Evolutionary conservation across 495 filamentous ascomycete genomes (phyloP).

Genomic region (Filosporella fistucella): DNA sequence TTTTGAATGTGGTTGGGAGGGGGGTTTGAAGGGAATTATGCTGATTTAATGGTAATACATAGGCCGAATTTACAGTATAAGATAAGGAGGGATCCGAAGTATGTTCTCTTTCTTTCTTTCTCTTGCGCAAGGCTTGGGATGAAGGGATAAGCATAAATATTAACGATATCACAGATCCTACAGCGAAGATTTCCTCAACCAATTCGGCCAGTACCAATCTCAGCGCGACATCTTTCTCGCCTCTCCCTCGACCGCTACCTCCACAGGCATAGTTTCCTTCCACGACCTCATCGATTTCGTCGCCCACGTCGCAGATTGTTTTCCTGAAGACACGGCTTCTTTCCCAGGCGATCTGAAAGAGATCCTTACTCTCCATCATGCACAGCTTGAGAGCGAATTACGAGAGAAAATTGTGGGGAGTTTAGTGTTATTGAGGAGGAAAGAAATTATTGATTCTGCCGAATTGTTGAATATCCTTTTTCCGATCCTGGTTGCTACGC

Average conservation of each 20-base stretch:
- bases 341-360: constrained; percentile 81
- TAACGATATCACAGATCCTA: constrained; percentile 57
- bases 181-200: constrained; percentile 76
- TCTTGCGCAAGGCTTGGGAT: too few species aligned
- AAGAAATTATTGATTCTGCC: constrained; percentile 83
- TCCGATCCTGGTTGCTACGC: constrained; percentile 81
- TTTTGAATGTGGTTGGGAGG: constrained; percentile 5
- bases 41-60: constrained; percentile 1
- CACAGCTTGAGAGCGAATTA: constrained; percentile 70
- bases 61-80: constrained; percentile 86
- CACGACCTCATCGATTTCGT: constrained; percentile 85
- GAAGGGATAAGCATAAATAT: too few species aligned
- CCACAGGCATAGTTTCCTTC: constrained; percentile 72
- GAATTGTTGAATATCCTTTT: constrained; percentile 83
- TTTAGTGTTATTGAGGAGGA: constrained; percentile 80
- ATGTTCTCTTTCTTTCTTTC: constrained; percentile 24
- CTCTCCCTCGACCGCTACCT: constrained; percentile 70
- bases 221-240: constrained; percentile 86
- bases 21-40: background rate
- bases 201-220: constrained; percentile 89
- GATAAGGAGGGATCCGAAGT: constrained; percentile 77
- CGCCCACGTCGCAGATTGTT: constrained; percentile 90
- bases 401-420: constrained; percentile 93
- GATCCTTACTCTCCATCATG: constrained; percentile 77
- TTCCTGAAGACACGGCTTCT: constrained; percentile 67